Percentiles rank a stretch among this genome's conserved stretches.
Evolutionary conservation across 2,329 filamentous ascomycete species (phyloP).

Genomic region (Ilyonectria mors-panacis): DNA sequence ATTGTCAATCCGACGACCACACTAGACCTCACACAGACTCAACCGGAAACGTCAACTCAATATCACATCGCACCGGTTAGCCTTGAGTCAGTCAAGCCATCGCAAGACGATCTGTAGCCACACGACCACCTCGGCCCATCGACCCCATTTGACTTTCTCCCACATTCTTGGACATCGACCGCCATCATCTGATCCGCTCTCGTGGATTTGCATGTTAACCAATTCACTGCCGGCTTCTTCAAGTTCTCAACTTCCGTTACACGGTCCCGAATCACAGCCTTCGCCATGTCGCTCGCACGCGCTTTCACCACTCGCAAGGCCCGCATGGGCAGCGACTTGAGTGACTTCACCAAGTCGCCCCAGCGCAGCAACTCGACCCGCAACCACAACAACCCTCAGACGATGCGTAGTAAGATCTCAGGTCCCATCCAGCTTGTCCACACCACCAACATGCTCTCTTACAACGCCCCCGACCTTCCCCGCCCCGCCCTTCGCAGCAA

Average conservation of each 20-base stretch:
- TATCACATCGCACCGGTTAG: slow-evolving; percentile 29
- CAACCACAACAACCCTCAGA: slow-evolving; percentile 60
- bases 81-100: slow-evolving; percentile 42
- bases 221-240: slow-evolving; percentile 13
- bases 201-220: slow-evolving; percentile 16
- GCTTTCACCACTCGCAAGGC: slow-evolving; percentile 80
- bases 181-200: slow-evolving; percentile 1
- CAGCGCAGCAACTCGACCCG: slow-evolving; percentile 66
- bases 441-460: slow-evolving; percentile 96
- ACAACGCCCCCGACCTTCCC: slow-evolving; percentile 89
- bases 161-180: slow-evolving; percentile 17
- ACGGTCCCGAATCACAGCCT: slow-evolving; percentile 24
- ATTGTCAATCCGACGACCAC: background rate
- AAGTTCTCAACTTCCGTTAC: slow-evolving; percentile 24
- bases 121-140: slow-evolving; percentile 11
- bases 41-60: slow-evolving; percentile 29
- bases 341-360: slow-evolving; percentile 58
- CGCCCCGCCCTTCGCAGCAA: slow-evolving; percentile 50
- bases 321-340: slow-evolving; percentile 65
- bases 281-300: slow-evolving; percentile 71
- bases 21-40: slow-evolving; percentile 27
- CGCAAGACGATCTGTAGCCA: slow-evolving; percentile 12
- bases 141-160: slow-evolving; percentile 11
- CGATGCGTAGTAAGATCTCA: slow-evolving; percentile 83
- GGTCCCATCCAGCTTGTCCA: slow-evolving; percentile 88